These are phyloP conservation scores for Linnemannia zychae DNA, from an alignment of 192 early-diverging fungal genomes.

Conservation along the genomic window DNA sequence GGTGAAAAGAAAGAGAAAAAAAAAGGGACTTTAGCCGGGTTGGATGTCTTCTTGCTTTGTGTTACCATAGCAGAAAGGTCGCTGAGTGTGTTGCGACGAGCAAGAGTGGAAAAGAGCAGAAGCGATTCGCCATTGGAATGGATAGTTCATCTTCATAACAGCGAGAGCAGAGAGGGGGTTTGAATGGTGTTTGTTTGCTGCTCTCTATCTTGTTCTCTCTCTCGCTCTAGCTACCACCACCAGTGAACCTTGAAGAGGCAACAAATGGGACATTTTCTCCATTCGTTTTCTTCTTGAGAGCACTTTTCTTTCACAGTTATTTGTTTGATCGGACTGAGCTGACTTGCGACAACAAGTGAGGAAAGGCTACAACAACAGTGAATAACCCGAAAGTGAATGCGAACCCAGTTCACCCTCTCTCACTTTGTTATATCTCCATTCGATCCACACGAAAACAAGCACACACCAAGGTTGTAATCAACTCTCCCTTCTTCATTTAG, in stretches of 20 bases:
- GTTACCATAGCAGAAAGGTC: not conserved
- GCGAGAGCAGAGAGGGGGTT: too few species aligned
- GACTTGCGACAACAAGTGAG: not conserved
- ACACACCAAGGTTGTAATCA: not conserved
- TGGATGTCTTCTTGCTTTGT: not conserved
- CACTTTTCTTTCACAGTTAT: not conserved
- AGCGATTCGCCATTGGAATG: too few species aligned
- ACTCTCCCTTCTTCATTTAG: not conserved
- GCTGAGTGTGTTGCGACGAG: too few species aligned
- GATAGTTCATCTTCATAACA: too few species aligned
- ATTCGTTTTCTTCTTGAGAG: constrained; percentile 2
- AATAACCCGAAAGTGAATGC: not conserved
- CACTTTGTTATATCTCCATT: too few species aligned
- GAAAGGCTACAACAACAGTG: not conserved
- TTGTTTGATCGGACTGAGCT: not conserved
- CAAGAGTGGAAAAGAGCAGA: too few species aligned
- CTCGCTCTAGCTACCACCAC: not conserved
- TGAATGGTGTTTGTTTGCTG: too few species aligned
- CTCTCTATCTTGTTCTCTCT: not conserved
- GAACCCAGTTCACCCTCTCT: not conserved
- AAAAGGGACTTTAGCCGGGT: not conserved
- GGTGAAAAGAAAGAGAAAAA: not conserved
- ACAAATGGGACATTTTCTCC: too few species aligned
- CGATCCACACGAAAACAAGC: not conserved
- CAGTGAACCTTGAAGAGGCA: not conserved